Percentiles rank a stretch among this genome's conserved stretches.
phyloP scores from a whole-genome alignment of 2,329 filamentous ascomycete genomes.

The Tolypocladium guangdongense region DNA sequence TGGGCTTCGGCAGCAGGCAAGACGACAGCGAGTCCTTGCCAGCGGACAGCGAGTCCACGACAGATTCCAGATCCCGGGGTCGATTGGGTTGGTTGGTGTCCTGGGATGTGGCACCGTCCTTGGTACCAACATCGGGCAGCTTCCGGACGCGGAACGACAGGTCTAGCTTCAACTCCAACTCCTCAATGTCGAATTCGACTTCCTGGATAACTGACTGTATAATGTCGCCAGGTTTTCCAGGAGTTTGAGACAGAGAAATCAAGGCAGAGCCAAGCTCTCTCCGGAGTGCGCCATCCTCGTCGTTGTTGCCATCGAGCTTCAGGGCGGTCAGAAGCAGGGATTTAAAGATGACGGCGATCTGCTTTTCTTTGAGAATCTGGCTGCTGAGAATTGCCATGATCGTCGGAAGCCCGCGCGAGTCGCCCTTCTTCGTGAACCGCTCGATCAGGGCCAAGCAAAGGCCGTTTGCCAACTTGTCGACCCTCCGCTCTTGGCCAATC shows the following conservation, averaged over 20 bases:
- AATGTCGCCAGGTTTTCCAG: slow-evolving; percentile 47
- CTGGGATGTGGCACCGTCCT: slow-evolving; percentile 30
- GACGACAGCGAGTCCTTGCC: slow-evolving; percentile 29
- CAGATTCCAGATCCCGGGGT: slow-evolving; percentile 26
- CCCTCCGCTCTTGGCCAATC: slow-evolving; percentile 52
- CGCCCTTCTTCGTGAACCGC: slow-evolving; percentile 48
- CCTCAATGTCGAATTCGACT: slow-evolving; percentile 60
- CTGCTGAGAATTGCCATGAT: slow-evolving; percentile 52
- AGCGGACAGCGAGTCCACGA: slow-evolving; percentile 26
- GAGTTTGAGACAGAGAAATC: slow-evolving; percentile 52
- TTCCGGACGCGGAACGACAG: slow-evolving; percentile 52
- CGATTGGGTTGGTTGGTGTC: slow-evolving; percentile 13
- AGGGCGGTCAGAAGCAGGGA: slow-evolving; percentile 50
- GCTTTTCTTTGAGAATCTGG: slow-evolving; percentile 49
- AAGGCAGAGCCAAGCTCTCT: slow-evolving; percentile 55
- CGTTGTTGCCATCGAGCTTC: slow-evolving; percentile 42
- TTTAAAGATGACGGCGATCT: slow-evolving; percentile 55
- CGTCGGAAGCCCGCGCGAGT: slow-evolving; percentile 42
- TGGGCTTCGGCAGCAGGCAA: slow-evolving; percentile 40
- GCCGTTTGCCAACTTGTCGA: slow-evolving; percentile 62
- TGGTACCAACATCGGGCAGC: slow-evolving; percentile 35
- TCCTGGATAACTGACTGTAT: slow-evolving; percentile 57
- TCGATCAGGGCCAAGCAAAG: slow-evolving; percentile 57
- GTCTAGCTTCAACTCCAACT: slow-evolving; percentile 64
- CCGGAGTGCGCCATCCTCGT: slow-evolving; percentile 44